Base-by-base conservation (phyloP, 2,329 filamentous ascomycete genomes). In the Davidsoniella neocaledoniae region DNA sequence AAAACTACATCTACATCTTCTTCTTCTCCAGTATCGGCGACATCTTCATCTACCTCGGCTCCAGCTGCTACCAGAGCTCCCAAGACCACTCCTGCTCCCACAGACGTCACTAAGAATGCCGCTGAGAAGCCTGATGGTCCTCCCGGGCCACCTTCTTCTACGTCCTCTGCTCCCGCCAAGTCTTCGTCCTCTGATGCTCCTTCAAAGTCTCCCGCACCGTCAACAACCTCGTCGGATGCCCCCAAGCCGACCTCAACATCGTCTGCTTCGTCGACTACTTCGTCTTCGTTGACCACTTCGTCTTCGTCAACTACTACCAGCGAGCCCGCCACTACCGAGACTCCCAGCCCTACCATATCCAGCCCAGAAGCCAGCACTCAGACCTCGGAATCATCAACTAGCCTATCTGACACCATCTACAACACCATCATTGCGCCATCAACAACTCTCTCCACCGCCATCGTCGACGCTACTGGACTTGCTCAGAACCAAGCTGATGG, bases 381-480 rank as follows among this genome's bases (percentile, higher is more conserved):
- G 4, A 12, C 33, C 14, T 33, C 36, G n/a, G 29, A 40, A 37
- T 41, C 19, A 8, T 26, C 46, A 5, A 48, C 44, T 19, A 43
- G 29, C 16, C 41, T 52, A 7, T 49, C 46, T n/a, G 46, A 52
- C 4, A 26, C 36, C 16, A 38, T 52, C 33, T 52, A 45, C 33
- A 46, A 41, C 38, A 45, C 46, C 26, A 52, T 52, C 21, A 49
- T 52, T 12, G 40, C 46, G 12, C 23, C 46, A 21, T 42, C 50
- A n/a, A 21, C 46, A 4, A 52, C 50, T 43, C 23, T 51, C 6
- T 48, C 50, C 10, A 29, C 47, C 21, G 21, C 33, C 6, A 21
- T 9, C n/a, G 26, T 14, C 12, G 21, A 21, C 36, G 25, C 47
- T 6, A 40, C 43, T 6, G 43, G 26, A 4, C 25, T 48, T 40